phyloP scores from a whole-genome alignment of 345 rosid genomes.

The Cardamine occulta region DNA sequence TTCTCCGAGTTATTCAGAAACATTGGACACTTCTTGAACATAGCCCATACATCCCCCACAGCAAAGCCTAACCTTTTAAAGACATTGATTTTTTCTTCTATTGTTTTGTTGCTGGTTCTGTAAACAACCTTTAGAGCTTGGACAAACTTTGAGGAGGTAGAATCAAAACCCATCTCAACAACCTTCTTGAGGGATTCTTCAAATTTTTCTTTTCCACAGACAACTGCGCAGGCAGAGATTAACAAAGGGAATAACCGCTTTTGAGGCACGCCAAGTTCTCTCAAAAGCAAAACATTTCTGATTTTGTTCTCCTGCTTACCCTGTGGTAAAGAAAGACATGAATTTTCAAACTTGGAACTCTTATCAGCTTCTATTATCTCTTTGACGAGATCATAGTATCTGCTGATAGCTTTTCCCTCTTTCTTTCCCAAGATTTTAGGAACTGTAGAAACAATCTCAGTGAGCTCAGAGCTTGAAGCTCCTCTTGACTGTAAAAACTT shows the following conservation, averaged over 20 bases:
- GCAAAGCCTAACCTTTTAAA: slow-evolving; percentile 41
- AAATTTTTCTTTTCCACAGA: slow-evolving; percentile 16
- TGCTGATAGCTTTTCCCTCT: background rate
- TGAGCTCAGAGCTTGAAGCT: slow-evolving; percentile 35
- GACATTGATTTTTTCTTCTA: background rate
- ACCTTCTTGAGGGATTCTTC: slow-evolving; percentile 22
- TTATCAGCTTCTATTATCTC: background rate
- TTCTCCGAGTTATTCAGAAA: slow-evolving; percentile 26
- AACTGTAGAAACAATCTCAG: slow-evolving; percentile 6
- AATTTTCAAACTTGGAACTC: background rate
- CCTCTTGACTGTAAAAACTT: slow-evolving; percentile 38
- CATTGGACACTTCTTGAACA: slow-evolving; percentile 38
- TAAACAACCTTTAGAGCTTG: slow-evolving; percentile 13
- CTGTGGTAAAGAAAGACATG: background rate
- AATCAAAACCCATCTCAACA: slow-evolving; percentile 42
- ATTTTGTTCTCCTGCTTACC: background rate
- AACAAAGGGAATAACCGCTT: background rate
- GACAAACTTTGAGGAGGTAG: slow-evolving; percentile 14
- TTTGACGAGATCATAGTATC: background rate
- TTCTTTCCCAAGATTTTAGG: slow-evolving; percentile 33
- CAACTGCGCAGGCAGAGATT: background rate
- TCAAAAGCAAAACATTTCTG: slow-evolving; percentile 28
- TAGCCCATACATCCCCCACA: slow-evolving; percentile 20
- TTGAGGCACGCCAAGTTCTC: slow-evolving; percentile 40
- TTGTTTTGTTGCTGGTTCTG: background rate